phyloP scores from a whole-genome alignment of 345 rosid species.

The Acer negundo region DNA sequence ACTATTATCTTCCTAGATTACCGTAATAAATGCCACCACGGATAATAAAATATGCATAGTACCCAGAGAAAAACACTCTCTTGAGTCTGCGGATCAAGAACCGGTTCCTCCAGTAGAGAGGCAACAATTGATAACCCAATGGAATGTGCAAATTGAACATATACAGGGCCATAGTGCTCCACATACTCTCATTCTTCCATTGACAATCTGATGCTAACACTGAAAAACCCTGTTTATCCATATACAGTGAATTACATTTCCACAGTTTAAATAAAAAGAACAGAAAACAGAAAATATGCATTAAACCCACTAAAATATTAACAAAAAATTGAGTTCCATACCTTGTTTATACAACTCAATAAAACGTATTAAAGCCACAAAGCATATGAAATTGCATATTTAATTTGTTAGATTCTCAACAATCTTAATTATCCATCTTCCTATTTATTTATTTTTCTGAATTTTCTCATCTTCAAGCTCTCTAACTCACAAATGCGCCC shows the following conservation, averaged over 20 bases:
- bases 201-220: constrained; percentile 56
- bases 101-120: constrained; percentile 47
- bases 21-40: not conserved
- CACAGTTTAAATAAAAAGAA: constrained; percentile 5
- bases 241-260: constrained; percentile 8
- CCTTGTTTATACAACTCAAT: not conserved
- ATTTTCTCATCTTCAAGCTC: no score
- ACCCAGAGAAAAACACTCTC: constrained; percentile 34
- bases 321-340: not conserved
- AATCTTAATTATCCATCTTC: no score
- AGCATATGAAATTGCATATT: not conserved
- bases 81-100: constrained; percentile 79
- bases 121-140: constrained; percentile 69
- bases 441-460: no score
- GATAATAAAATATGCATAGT: not conserved
- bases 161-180: constrained; percentile 78
- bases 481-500: no score
- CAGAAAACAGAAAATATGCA: not conserved
- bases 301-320: not conserved
- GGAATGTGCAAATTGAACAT: constrained; percentile 83
- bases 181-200: constrained; percentile 59
- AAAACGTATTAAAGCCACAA: not conserved
- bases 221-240: constrained; percentile 48
- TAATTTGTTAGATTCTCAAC: not conserved
- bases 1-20: not conserved